Conservation (phyloP, 768 basidiomycete species). For the Psilocybe azurescens region DNA sequence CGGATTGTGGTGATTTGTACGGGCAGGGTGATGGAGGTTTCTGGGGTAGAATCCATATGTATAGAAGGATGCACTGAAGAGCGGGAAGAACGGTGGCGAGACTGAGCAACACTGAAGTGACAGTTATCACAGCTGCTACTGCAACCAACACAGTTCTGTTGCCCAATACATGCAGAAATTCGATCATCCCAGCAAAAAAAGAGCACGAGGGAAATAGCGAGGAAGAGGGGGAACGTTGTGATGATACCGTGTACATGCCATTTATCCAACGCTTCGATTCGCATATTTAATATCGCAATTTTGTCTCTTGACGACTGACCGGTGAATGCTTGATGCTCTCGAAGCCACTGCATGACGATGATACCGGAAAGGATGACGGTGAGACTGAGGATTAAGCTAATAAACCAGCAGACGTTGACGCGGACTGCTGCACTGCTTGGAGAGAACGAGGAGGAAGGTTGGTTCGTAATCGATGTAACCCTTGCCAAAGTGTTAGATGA, state of each 20-base stretch:
- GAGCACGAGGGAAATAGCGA: neutral
- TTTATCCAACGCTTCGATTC: neutral
- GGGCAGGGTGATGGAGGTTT: neutral
- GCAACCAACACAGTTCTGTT: neutral
- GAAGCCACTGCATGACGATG: conserved; percentile 5
- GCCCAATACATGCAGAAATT: neutral
- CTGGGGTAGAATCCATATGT: neutral
- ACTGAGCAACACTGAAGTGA: neutral
- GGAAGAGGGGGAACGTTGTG: neutral
- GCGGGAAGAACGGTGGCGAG: neutral
- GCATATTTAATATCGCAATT: conserved; percentile 1
- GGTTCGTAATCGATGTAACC: neutral
- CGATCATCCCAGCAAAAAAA: conserved; percentile 8
- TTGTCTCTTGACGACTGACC: neutral
- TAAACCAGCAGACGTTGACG: conserved; percentile 7
- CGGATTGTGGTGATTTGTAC: conserved; percentile 7
- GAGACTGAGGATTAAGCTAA: conserved; percentile 7
- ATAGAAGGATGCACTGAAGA: neutral
- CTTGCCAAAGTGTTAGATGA: neutral
- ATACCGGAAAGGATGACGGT: conserved; percentile 5
- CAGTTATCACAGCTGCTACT: neutral
- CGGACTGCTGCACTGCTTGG: neutral
- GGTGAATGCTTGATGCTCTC: conserved; percentile 1
- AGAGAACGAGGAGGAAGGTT: neutral
- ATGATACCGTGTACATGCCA: conserved; percentile 6